Conservation (phyloP, 371 early-diverging fungal genomes). For the Mucor indicus region DNA sequence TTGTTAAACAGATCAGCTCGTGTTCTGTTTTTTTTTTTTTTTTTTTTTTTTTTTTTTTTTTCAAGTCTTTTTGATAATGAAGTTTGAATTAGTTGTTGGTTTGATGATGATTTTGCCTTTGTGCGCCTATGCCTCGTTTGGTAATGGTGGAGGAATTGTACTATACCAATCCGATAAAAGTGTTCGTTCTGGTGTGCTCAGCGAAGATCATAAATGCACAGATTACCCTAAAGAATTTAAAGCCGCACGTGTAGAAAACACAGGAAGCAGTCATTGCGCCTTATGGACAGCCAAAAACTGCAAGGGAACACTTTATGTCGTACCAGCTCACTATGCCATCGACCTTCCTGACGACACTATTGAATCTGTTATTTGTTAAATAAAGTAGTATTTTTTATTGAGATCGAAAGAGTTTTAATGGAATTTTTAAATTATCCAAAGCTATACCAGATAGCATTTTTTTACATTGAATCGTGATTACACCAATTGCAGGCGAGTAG, state of each 20-base stretch:
- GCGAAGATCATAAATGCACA: slow-evolving; percentile 31
- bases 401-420: not conserved
- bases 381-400: slow-evolving; percentile 1
- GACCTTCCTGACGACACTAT: slow-evolving; percentile 22
- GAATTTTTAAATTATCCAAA: slow-evolving; percentile 10
- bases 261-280: slow-evolving; percentile 33
- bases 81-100: too few species aligned
- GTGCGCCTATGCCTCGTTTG: slow-evolving; percentile 10
- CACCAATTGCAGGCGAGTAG: slow-evolving; percentile 8
- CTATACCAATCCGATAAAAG: slow-evolving; percentile 20
- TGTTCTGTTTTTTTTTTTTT: too few species aligned
- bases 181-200: slow-evolving; percentile 28
- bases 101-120: slow-evolving; percentile 11
- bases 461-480: slow-evolving; percentile 9
- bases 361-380: slow-evolving; percentile 21
- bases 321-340: slow-evolving; percentile 41
- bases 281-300: slow-evolving; percentile 36
- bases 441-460: slow-evolving; percentile 5
- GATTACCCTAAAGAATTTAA: slow-evolving; percentile 28
- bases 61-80: too few species aligned
- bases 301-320: slow-evolving; percentile 29
- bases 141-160: slow-evolving; percentile 18
- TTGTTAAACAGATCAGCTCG: too few species aligned
- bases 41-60: too few species aligned
- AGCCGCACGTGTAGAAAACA: slow-evolving; percentile 26